phyloP scores from a whole-genome alignment of 2,329 filamentous ascomycete genomes.

The Fusarium euwallaceae region DNA sequence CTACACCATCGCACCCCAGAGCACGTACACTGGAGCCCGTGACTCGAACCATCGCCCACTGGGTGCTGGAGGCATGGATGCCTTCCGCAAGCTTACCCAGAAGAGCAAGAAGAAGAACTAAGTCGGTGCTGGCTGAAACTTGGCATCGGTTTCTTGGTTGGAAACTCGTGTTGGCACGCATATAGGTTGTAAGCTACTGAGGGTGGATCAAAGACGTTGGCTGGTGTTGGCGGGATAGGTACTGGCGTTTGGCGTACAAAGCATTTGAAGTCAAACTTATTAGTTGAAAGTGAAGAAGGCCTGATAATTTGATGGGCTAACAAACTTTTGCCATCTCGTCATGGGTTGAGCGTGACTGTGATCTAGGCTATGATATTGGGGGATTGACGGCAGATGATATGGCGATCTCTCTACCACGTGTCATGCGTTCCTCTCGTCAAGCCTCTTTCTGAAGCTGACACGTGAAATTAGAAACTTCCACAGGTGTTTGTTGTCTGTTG shows the following conservation, averaged over 20 bases:
- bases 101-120: constrained; percentile 68
- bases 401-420: constrained; percentile 20
- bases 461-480: not conserved
- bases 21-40: constrained; percentile 69
- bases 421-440: not conserved
- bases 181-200: constrained; percentile 36
- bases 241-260: constrained; percentile 44
- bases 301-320: constrained; percentile 17
- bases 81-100: constrained; percentile 75
- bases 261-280: constrained; percentile 25
- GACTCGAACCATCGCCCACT: constrained; percentile 70
- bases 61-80: constrained; percentile 73
- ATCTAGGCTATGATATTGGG: not conserved
- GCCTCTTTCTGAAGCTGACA: not conserved
- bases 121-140: not conserved
- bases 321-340: not conserved
- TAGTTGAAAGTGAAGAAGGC: constrained; percentile 14
- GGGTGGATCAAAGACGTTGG: constrained; percentile 37
- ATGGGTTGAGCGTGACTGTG: not conserved
- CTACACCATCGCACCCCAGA: constrained; percentile 72
- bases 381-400: constrained; percentile 17
- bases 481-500: not conserved
- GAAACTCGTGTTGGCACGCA: constrained; percentile 7
- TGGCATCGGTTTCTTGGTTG: not conserved
- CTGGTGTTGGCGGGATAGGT: constrained; percentile 27